These are phyloP conservation scores for Lactuca sativa DNA, from an alignment of 129 eudicot genomes.

Conservation along the genomic window DNA sequence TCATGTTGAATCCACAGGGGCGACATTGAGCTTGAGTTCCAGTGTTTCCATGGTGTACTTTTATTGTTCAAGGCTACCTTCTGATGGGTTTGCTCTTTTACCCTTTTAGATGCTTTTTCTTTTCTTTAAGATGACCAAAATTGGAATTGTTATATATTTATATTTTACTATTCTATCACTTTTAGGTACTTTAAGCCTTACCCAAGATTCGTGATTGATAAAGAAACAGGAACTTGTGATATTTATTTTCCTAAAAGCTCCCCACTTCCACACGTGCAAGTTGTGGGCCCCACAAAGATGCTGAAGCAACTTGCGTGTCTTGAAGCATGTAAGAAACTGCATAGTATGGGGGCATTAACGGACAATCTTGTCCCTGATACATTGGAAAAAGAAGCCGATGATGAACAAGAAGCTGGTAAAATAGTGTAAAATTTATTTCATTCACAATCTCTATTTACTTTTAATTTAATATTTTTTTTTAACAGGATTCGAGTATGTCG, in stretches of 20 bases:
- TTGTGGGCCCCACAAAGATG: conserved; percentile 42
- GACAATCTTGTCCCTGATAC: conserved; percentile 87
- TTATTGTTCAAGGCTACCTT: conserved; percentile 87
- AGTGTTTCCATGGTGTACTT: conserved; percentile 62
- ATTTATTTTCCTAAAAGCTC: conserved; percentile 71
- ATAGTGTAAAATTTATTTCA: not conserved
- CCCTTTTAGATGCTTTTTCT: not conserved
- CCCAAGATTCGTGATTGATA: conserved; percentile 59
- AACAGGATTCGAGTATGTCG: conserved; percentile 43
- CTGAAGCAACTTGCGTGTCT: conserved; percentile 79
- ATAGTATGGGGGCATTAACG: conserved; percentile 64
- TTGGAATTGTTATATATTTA: too few relatives aligned
- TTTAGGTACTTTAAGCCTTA: conserved; percentile 80
- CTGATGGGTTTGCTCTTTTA: conserved; percentile 63
- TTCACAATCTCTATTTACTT: not conserved
- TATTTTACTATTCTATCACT: not conserved
- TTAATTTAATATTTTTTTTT: conserved; percentile 3
- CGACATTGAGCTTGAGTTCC: conserved; percentile 59
- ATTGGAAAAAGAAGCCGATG: conserved; percentile 55
- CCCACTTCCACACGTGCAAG: conserved; percentile 50
- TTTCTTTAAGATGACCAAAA: not conserved
- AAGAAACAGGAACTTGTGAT: conserved; percentile 44
- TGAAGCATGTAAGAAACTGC: conserved; percentile 82
- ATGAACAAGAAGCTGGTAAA: conserved; percentile 49
- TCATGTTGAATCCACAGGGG: conserved; percentile 74